Evolutionary conservation across 2,329 filamentous ascomycete genomes (phyloP).

Genomic region (Colletotrichum chrysophilum): DNA sequence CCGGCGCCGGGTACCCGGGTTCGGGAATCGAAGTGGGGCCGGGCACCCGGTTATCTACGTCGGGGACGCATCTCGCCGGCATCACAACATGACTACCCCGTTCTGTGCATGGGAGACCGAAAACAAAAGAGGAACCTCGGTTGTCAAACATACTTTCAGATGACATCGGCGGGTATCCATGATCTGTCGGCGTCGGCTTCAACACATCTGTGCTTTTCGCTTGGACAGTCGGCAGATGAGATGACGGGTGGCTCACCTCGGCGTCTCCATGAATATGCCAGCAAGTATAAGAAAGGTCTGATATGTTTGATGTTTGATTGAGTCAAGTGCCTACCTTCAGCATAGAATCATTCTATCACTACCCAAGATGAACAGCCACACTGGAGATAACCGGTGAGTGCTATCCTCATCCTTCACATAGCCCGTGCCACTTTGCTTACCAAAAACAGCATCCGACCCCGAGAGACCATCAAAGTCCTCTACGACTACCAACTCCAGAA

Average conservation of each 20-base stretch:
- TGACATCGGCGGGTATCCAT: background rate
- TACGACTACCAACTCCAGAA: slow-evolving; percentile 39
- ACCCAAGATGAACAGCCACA: background rate
- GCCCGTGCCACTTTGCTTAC: accelerated
- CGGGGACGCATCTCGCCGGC: background rate
- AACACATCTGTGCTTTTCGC: background rate
- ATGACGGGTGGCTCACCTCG: background rate
- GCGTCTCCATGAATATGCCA: accelerated
- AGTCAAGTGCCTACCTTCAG: no score
- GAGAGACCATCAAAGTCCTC: slow-evolving; percentile 1
- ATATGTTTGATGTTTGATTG: no score
- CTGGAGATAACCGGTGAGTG: background rate
- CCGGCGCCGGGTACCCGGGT: no score
- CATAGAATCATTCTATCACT: accelerated
- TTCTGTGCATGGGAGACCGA: accelerated
- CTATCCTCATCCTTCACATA: accelerated
- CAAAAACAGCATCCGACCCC: background rate
- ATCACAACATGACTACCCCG: background rate
- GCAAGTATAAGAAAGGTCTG: background rate
- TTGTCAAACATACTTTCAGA: background rate
- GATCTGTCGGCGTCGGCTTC: background rate
- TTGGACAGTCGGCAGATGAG: background rate
- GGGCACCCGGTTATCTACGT: background rate
- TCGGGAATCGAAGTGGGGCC: background rate
- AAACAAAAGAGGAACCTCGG: background rate